phyloP scores from a whole-genome alignment of 164 flowering plant genomes.

The Malania oleifera region DNA sequence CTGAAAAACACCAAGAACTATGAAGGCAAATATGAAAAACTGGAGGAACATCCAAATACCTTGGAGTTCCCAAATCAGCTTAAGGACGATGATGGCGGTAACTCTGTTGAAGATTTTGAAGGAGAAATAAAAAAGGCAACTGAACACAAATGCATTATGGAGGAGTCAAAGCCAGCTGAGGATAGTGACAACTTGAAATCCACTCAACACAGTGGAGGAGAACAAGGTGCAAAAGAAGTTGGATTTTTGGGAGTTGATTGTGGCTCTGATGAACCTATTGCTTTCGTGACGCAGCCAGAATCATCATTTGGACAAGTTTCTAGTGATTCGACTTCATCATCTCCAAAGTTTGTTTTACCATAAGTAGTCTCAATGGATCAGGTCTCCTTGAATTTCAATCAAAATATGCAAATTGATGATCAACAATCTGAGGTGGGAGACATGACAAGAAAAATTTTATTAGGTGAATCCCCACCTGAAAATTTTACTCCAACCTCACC shows the following conservation, averaged over 20 bases:
- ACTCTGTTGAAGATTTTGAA: neutral
- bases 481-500: neutral
- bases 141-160: neutral
- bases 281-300: conserved; percentile 4
- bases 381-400: conserved; percentile 1
- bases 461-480: conserved; percentile 1
- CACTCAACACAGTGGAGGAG: neutral
- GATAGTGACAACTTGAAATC: neutral
- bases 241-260: neutral
- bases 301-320: neutral
- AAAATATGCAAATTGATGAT: neutral
- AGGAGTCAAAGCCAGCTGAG: neutral
- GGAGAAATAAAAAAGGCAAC: neutral
- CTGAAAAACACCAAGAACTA: neutral
- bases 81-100: neutral
- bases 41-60: neutral
- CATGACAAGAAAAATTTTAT: neutral
- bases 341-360: conserved; percentile 24
- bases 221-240: neutral
- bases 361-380: conserved; percentile 9
- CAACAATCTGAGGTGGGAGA: conserved; percentile 6
- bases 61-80: neutral
- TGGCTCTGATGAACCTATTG: conserved; percentile 5
- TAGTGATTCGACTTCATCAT: conserved; percentile 12
- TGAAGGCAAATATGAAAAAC: neutral